A percentile compares a stretch with the other conserved stretches of the same genome.
Conservation (phyloP, 345 rosid genomes). For the Lepidium sativum region DNA sequence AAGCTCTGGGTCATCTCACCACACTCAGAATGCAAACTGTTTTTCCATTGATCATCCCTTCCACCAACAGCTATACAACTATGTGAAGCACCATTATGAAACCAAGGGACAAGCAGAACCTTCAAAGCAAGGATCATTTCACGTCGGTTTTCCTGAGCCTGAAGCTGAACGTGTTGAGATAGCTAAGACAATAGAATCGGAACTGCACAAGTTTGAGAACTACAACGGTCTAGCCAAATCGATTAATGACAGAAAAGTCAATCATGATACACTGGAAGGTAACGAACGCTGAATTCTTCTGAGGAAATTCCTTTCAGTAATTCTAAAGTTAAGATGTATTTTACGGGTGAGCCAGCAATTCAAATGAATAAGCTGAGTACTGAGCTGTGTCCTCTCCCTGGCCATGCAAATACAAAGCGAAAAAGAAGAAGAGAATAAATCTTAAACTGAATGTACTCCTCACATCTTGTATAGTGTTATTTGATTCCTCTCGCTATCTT, state of each 20-base stretch:
- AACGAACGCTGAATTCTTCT: background rate
- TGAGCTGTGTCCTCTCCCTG: background rate
- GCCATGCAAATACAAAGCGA: conserved; percentile 14
- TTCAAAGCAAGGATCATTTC: conserved; percentile 80
- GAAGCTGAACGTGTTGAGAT: conserved; percentile 52
- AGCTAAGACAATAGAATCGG: conserved; percentile 63
- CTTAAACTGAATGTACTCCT: conserved; percentile 1
- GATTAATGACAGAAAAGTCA: conserved; percentile 1
- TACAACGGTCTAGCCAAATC: conserved; percentile 33
- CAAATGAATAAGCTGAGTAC: conserved; percentile 2
- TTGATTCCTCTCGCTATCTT: background rate
- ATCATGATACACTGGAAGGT: conserved; percentile 3
- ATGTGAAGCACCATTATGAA: conserved; percentile 60
- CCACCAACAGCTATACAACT: conserved; percentile 78
- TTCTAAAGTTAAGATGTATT: background rate
- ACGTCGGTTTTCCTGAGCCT: conserved; percentile 71
- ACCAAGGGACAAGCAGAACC: conserved; percentile 32
- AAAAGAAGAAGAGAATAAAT: background rate
- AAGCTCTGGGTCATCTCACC: conserved; percentile 75
- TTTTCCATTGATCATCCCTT: conserved; percentile 76
- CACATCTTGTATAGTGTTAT: conserved; percentile 17
- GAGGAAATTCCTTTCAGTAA: background rate
- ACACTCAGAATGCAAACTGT: conserved; percentile 36
- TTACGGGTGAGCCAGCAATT: conserved; percentile 5
- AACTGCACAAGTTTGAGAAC: conserved; percentile 59